Conservation (phyloP, 129 eudicot genomes). For the Lactuca saligna region DNA sequence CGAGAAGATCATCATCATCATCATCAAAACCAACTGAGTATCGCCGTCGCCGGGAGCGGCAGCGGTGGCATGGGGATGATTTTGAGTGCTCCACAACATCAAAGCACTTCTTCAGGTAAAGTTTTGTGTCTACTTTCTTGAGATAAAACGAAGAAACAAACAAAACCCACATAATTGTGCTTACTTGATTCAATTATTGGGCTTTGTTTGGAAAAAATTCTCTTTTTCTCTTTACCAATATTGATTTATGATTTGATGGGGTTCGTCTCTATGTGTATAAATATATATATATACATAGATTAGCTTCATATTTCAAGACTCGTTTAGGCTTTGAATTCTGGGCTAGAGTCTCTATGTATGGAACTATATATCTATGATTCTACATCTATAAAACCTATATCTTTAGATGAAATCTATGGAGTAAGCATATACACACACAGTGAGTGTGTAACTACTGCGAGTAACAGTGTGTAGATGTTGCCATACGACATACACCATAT, state of each 20-base stretch:
- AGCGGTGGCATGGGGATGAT: conserved; percentile 30
- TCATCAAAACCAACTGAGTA: not conserved
- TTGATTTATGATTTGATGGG: conserved; percentile 28
- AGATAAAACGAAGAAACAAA: conserved; percentile 16
- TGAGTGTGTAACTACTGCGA: conserved; percentile 7
- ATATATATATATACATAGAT: conserved; percentile 8
- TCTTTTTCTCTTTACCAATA: conserved; percentile 23
- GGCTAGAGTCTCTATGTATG: conserved; percentile 21
- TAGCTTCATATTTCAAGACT: conserved; percentile 32
- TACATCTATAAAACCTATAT: conserved; percentile 24
- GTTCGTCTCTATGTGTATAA: conserved; percentile 10
- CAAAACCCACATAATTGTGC: conserved; percentile 1
- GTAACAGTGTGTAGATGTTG: conserved; percentile 2
- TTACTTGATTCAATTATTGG: conserved; percentile 33
- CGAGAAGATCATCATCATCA: conserved; percentile 42
- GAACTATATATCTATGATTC: conserved; percentile 1
- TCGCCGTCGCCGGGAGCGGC: conserved; percentile 20
- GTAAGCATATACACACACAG: conserved; percentile 18
- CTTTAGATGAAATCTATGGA: conserved; percentile 17
- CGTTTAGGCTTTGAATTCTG: conserved; percentile 32
- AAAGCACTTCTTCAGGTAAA: conserved; percentile 37
- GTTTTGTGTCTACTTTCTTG: conserved; percentile 10
- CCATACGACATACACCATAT: not conserved
- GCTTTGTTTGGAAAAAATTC: conserved; percentile 8
- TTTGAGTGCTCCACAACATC: conserved; percentile 34